Conservation (phyloP, 768 basidiomycete species). For the Suillus subaureus region DNA sequence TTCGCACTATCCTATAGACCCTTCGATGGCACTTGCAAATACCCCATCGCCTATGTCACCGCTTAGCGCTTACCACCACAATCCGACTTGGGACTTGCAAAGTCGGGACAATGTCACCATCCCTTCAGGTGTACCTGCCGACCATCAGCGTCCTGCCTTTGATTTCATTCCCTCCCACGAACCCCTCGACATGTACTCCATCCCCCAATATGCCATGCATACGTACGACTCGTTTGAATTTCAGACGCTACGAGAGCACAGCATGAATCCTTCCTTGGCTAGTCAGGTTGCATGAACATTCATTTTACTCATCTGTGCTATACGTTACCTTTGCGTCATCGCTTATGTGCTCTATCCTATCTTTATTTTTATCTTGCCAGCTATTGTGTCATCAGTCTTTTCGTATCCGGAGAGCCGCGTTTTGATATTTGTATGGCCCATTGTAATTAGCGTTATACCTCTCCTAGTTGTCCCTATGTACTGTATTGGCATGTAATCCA, state of each 20-base stretch:
- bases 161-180: constrained; percentile 24
- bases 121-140: background rate
- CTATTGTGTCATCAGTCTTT: constrained; percentile 24
- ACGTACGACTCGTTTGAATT: constrained; percentile 37
- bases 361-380: constrained; percentile 27
- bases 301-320: constrained; percentile 4
- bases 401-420: constrained; percentile 1
- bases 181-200: constrained; percentile 20
- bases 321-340: constrained; percentile 2
- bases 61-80: background rate
- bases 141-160: constrained; percentile 15
- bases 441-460: constrained; percentile 16
- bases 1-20: constrained; percentile 23
- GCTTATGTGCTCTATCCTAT: constrained; percentile 1
- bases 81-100: background rate
- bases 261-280: constrained; percentile 17
- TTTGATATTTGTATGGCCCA: constrained; percentile 14
- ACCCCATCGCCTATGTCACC: constrained; percentile 10
- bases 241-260: constrained; percentile 34
- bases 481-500: constrained; percentile 16
- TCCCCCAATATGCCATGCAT: constrained; percentile 18
- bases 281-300: constrained; percentile 24
- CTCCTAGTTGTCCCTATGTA: constrained; percentile 14
- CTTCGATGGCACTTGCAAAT: constrained; percentile 14
- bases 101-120: background rate